Base-by-base conservation (phyloP, 2,329 filamentous ascomycete species). In the Penicillium aurantiogriseum region DNA sequence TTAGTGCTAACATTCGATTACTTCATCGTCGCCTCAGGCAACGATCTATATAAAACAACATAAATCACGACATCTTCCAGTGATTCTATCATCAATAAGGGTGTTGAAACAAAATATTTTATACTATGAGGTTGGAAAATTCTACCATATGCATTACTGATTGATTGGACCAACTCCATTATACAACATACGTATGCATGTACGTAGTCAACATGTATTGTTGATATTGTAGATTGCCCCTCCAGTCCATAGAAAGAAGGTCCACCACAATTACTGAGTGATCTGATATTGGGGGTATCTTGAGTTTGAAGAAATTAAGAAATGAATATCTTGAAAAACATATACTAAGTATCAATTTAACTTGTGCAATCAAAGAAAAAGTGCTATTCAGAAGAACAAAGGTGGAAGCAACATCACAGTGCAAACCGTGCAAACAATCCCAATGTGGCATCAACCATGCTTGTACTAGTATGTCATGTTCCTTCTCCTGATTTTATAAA, bases 1-100 rank as follows among this genome's bases (percentile, higher is more conserved):
- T 46, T 65, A 65, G 63, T 54, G 54, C 21, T n/a, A 35, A 56
- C 36, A 42, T 21, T 25, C 40, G 54, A 57, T 57, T 57, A 57
- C 54, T 57, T 57, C 54, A 57, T 57, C 48, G 54, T 33, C 27
- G 46, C 51, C 51, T 58, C 36, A 58, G 56, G 51, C 56, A 53
- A 39, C 38, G 2, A 36, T 45, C 40, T 19, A 25, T 31, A 42
- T 46, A 15, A 39, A 42, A 23, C 29, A 33, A 31, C 29, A 45
- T 35, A 10, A 11, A 43, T 15, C 6, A 25, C 13, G 5, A 29
- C 25, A n/a, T 21, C 15, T 7, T 36, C 3, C 5, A 23, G 19
- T n/a, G n/a, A 39, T 39, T 31, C 33, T 19, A 51, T 51, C 7
- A 7, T 49, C 2, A 5, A 39, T 21, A 15, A 15, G 3, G 11